Conservation (phyloP, 345 rosid genomes). For the Eucalyptus viminalis region DNA sequence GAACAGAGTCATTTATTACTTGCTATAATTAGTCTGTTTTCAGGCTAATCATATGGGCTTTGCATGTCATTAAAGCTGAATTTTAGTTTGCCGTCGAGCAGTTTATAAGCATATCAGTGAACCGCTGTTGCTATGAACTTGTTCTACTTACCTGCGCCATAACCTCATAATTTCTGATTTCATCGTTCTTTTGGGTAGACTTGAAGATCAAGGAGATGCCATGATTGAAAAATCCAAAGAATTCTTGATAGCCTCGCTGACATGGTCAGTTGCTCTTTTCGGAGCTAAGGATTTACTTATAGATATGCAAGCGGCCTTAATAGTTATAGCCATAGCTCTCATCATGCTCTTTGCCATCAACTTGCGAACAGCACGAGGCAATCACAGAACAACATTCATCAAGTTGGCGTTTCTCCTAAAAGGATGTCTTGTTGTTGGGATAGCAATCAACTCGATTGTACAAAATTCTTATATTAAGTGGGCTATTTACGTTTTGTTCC, state of each 20-base stretch:
- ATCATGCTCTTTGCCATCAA: neutral
- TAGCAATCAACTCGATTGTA: fast-evolving
- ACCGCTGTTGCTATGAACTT: neutral
- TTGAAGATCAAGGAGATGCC: neutral
- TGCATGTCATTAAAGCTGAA: neutral
- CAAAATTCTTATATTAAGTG: neutral
- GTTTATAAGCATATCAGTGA: neutral
- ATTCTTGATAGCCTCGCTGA: neutral
- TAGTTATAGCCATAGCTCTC: neutral
- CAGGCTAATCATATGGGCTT: neutral
- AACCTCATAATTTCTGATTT: neutral
- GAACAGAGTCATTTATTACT: neutral
- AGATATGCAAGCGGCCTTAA: fast-evolving
- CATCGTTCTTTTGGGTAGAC: neutral
- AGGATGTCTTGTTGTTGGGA: neutral
- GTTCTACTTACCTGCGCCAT: neutral
- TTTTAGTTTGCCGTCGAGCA: neutral
- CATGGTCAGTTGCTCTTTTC: neutral
- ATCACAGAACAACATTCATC: neutral
- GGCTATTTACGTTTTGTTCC: neutral
- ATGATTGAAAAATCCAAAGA: neutral
- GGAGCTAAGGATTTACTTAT: neutral
- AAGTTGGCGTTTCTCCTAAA: neutral
- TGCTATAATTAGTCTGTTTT: fast-evolving
- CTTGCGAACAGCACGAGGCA: fast-evolving